Percentiles rank a stretch among this genome's conserved stretches.
Conservation (phyloP, 148 eudicot species). For the Camellia granthamiana region DNA sequence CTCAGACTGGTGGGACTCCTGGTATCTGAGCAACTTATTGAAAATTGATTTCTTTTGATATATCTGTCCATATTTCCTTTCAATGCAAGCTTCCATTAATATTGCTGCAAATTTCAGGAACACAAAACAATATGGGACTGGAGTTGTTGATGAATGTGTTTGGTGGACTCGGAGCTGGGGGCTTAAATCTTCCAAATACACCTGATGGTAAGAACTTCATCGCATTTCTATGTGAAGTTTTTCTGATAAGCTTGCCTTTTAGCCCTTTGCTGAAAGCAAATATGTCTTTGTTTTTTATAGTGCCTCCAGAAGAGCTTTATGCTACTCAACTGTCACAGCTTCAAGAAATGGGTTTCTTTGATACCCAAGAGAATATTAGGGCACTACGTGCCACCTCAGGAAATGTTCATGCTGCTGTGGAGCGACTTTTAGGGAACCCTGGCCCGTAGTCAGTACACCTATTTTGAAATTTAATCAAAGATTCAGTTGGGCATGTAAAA, state of each 20-base stretch:
- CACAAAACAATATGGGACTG: slow-evolving; percentile 54
- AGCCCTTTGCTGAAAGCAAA: background rate
- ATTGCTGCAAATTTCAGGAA: slow-evolving; percentile 40
- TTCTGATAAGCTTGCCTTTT: background rate
- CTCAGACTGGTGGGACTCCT: slow-evolving; percentile 58
- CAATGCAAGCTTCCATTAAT: background rate
- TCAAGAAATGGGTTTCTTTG: slow-evolving; percentile 97
- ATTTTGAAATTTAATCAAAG: background rate
- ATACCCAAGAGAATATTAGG: slow-evolving; percentile 79
- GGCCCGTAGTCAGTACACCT: slow-evolving; percentile 42
- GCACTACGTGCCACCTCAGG: slow-evolving; percentile 88
- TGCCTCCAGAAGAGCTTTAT: slow-evolving; percentile 94
- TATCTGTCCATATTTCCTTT: background rate
- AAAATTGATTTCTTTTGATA: background rate
- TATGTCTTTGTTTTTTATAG: slow-evolving; percentile 26
- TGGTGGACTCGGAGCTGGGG: slow-evolving; percentile 88
- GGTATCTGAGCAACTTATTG: slow-evolving; percentile 36
- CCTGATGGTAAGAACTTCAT: slow-evolving; percentile 40
- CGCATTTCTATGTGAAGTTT: background rate
- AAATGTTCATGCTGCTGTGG: slow-evolving; percentile 95
- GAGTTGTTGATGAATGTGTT: slow-evolving; percentile 89
- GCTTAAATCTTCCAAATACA: slow-evolving; percentile 50
- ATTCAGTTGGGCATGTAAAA: slow-evolving; percentile 27
- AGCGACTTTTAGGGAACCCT: slow-evolving; percentile 71
- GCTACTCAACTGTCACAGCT: slow-evolving; percentile 89